phyloP scores from a whole-genome alignment of 2,329 filamentous ascomycete species.

The Canariomyces notabilis region DNA sequence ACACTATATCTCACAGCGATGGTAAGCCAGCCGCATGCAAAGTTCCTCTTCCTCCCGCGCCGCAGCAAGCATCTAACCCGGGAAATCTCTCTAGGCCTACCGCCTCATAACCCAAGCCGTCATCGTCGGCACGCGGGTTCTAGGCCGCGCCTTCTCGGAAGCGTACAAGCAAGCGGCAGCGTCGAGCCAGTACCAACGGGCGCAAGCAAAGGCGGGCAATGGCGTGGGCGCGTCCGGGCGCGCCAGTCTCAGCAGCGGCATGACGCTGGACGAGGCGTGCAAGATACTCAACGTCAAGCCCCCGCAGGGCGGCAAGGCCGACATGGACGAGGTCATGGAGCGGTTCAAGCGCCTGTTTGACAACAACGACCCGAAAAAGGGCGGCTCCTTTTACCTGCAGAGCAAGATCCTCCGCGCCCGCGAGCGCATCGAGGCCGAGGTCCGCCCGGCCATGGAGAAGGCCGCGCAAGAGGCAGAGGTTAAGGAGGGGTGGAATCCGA shows the following conservation, averaged over 20 bases:
- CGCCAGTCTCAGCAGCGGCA: constrained; percentile 55
- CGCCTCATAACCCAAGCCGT: constrained; percentile 92
- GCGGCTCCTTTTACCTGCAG: constrained; percentile 96
- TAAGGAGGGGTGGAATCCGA: constrained; percentile 87
- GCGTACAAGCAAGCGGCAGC: constrained; percentile 94
- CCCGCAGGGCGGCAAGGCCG: constrained; percentile 69
- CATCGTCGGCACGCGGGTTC: constrained; percentile 81
- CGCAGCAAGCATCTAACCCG: constrained; percentile 1
- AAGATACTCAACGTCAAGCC: constrained; percentile 95
- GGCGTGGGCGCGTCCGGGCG: constrained; percentile 38
- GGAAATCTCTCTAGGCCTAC: constrained; percentile 75
- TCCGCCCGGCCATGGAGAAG: constrained; percentile 66
- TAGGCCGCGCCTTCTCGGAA: constrained; percentile 88
- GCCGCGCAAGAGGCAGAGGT: constrained; percentile 70
- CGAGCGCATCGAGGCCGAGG: constrained; percentile 86
- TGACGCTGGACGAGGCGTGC: constrained; percentile 94
- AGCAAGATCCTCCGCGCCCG: constrained; percentile 91
- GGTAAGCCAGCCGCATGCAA: constrained; percentile 18
- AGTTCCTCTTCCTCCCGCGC: neutral
- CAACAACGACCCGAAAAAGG: constrained; percentile 88
- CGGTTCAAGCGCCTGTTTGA: constrained; percentile 95
- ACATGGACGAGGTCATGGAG: constrained; percentile 73
- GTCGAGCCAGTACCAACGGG: constrained; percentile 73
- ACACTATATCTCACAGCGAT: constrained; percentile 18
- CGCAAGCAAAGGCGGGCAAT: constrained; percentile 57